Percentiles rank a stretch among this genome's conserved stretches.
Evolutionary conservation across 2,329 filamentous ascomycete species (phyloP).

Genomic region (Ramichloridium luteum): DNA sequence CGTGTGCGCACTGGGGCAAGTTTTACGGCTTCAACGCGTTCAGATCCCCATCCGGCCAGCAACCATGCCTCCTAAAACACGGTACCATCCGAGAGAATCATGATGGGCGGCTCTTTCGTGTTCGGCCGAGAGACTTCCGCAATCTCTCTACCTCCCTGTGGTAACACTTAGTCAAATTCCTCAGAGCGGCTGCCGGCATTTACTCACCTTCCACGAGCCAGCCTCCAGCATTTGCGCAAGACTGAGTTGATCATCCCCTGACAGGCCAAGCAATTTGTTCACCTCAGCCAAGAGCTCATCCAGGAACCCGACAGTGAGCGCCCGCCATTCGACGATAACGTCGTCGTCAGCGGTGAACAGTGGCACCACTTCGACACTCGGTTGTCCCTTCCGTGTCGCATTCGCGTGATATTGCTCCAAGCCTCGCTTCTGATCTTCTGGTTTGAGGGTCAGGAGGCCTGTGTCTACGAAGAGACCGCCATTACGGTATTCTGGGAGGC

Average conservation of each 20-base stretch:
- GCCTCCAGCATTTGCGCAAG: conserved; percentile 87
- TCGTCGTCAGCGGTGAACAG: conserved; percentile 63
- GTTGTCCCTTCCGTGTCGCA: conserved; percentile 57
- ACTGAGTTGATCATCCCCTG: conserved; percentile 56
- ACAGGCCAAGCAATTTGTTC: conserved; percentile 54
- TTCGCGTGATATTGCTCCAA: conserved; percentile 58
- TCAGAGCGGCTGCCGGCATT: too few relatives aligned
- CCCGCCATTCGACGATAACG: conserved; percentile 69
- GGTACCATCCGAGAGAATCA: conserved; percentile 92
- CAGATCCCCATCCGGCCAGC: conserved; percentile 17
- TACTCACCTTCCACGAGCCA: conserved; percentile 90
- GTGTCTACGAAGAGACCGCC: conserved; percentile 80
- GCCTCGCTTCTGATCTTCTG: conserved; percentile 56
- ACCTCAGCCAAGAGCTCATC: conserved; percentile 60
- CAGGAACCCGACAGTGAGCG: conserved; percentile 61
- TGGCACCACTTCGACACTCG: conserved; percentile 60
- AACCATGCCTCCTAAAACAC: conserved; percentile 55
- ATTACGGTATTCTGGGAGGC: conserved; percentile 84
- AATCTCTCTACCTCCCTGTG: conserved; percentile 78
- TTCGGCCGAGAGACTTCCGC: conserved; percentile 92
- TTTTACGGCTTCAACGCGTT: too few relatives aligned
- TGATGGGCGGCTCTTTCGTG: conserved; percentile 89
- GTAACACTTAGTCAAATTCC: too few relatives aligned
- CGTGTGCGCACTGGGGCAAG: too few relatives aligned
- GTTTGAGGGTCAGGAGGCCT: conserved; percentile 66